Evolutionary conservation across 768 basidiomycete genomes (phyloP).

Genomic region (Obba rivulosa): DNA sequence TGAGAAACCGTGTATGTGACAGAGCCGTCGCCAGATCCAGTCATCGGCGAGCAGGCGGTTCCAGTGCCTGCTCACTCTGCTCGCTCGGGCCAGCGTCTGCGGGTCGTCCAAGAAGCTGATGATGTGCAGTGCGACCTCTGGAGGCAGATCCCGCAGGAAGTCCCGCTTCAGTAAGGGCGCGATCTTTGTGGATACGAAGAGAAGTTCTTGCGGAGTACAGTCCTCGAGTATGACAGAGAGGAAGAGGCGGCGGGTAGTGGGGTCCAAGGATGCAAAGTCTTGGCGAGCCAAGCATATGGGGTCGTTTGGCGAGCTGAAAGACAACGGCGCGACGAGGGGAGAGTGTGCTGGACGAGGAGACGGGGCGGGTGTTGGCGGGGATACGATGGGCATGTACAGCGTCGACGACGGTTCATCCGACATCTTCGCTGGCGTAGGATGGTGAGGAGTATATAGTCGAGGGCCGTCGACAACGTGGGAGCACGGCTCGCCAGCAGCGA

Average conservation of each 20-base stretch:
- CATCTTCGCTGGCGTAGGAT: neutral
- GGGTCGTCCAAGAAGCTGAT: conserved; percentile 76
- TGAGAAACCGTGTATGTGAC: conserved; percentile 47
- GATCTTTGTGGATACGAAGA: conserved; percentile 61
- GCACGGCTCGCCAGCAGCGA: too few relatives aligned
- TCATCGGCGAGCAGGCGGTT: conserved; percentile 65
- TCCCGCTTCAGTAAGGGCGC: conserved; percentile 61
- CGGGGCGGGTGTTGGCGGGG: conserved; percentile 59
- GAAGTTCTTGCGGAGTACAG: conserved; percentile 57
- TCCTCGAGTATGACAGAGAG: conserved; percentile 45
- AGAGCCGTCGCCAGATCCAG: conserved; percentile 76
- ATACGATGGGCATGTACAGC: conserved; percentile 48
- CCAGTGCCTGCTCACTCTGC: conserved; percentile 73
- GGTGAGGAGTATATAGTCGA: too few relatives aligned
- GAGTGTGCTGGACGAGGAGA: conserved; percentile 38
- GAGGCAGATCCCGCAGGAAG: conserved; percentile 36
- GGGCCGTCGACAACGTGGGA: too few relatives aligned
- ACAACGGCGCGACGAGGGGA: conserved; percentile 13
- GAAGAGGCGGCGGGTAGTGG: conserved; percentile 43
- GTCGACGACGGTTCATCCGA: conserved; percentile 19
- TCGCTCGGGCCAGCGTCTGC: conserved; percentile 60
- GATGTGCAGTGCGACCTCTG: conserved; percentile 72
- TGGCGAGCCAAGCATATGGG: conserved; percentile 23
- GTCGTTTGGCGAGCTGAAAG: conserved; percentile 12
- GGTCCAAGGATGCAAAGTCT: conserved; percentile 32